phyloP scores from a whole-genome alignment of 768 basidiomycete species.

The Rhodosporidiobolus sp. region DNA sequence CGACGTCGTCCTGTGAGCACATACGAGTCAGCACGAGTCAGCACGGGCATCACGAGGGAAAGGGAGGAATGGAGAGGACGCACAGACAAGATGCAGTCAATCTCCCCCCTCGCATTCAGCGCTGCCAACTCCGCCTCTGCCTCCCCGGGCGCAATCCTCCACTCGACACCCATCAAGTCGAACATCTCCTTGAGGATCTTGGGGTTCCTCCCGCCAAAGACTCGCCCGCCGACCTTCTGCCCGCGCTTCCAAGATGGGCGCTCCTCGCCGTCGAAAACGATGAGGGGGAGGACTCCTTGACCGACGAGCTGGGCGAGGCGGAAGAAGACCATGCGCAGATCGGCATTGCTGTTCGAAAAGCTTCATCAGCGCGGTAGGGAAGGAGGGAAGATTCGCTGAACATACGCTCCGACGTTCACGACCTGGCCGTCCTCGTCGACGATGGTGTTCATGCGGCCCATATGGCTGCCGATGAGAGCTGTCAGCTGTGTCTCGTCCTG shows the following conservation, averaged over 20 bases:
- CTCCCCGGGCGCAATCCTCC: conserved; percentile 36
- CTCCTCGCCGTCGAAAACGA: conserved; percentile 40
- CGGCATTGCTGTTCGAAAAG: conserved; percentile 20
- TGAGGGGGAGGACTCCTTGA: conserved; percentile 28
- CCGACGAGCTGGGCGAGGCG: conserved; percentile 20
- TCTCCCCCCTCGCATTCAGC: conserved; percentile 18
- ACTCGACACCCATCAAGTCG: conserved; percentile 26
- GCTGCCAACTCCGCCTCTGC: conserved; percentile 40
- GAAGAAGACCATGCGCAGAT: conserved; percentile 32
- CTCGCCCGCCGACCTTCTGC: background rate
- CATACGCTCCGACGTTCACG: background rate
- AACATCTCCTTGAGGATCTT: conserved; percentile 20
- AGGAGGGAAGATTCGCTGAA: background rate
- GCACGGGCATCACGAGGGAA: fast-evolving
- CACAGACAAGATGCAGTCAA: conserved; percentile 38
- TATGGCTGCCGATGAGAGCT: conserved; percentile 16
- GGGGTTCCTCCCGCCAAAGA: background rate
- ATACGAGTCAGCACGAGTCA: background rate
- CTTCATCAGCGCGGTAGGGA: background rate
- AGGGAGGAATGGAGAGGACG: background rate
- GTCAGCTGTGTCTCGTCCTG: no score
- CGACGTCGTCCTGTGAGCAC: conserved; percentile 34
- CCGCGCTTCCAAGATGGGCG: conserved; percentile 30
- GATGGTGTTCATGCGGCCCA: conserved; percentile 2
- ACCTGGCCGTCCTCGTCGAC: background rate